Evolutionary conservation across 768 basidiomycete species (phyloP).

Genomic region (Suillus variegatus): DNA sequence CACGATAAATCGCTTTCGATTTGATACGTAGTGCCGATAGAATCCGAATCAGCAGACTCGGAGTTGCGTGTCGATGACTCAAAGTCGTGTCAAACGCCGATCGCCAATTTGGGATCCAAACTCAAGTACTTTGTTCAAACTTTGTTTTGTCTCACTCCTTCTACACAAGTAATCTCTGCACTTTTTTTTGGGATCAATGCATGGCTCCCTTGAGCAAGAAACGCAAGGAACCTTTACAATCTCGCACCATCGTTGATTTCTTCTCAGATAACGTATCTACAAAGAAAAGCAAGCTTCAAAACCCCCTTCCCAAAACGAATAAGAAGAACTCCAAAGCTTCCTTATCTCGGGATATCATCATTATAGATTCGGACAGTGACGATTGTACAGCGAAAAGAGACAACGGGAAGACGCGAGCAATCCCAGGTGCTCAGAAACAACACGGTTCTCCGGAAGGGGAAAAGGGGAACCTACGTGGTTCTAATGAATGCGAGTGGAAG

Average conservation of each 20-base stretch:
- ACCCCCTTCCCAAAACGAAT: constrained; percentile 6
- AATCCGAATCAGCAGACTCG: no score
- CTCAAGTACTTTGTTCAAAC: background rate
- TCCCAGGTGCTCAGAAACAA: background rate
- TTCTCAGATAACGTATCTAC: constrained; percentile 34
- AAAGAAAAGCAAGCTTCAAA: constrained; percentile 22
- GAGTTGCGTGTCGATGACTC: no score
- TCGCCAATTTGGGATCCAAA: no score
- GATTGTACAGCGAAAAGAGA: constrained; percentile 13
- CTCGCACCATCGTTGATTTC: constrained; percentile 48
- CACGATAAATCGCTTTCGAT: no score
- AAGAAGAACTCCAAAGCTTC: constrained; percentile 11
- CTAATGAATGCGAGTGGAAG: background rate
- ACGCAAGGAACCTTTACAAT: constrained; percentile 31
- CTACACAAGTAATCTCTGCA: background rate
- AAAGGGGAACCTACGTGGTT: background rate
- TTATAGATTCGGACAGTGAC: constrained; percentile 67
- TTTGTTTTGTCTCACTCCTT: background rate
- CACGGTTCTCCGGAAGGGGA: background rate
- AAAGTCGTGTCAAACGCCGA: no score
- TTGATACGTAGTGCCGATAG: no score
- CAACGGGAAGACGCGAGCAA: background rate
- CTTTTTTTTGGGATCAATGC: background rate
- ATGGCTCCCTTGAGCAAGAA: constrained; percentile 43
- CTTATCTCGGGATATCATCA: constrained; percentile 45